Evolutionary conservation across 495 filamentous ascomycete species (phyloP).

Genomic region (Talaromyces nanjingensis): DNA sequence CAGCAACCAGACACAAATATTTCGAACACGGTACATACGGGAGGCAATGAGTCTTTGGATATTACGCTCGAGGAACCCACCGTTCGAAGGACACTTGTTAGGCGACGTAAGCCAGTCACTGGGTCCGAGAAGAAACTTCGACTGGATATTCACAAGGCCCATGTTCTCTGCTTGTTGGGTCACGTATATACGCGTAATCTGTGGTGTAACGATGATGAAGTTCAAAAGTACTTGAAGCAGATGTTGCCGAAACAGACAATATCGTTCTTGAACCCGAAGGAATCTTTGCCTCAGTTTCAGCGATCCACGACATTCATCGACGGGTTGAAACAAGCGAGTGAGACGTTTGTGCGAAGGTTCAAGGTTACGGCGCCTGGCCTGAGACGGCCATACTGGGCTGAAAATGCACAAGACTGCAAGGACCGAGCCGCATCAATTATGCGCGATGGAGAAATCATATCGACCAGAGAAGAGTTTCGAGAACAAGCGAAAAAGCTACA

Average conservation of each 20-base stretch:
- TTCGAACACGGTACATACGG: conserved; percentile 12
- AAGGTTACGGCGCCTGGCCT: conserved; percentile 63
- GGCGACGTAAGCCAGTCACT: conserved; percentile 54
- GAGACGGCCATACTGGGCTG: conserved; percentile 63
- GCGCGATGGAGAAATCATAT: conserved; percentile 30
- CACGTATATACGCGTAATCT: conserved; percentile 69
- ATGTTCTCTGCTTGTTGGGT: conserved; percentile 72
- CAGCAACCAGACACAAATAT: conserved; percentile 22
- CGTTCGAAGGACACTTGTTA: conserved; percentile 23
- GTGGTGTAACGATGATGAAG: conserved; percentile 77
- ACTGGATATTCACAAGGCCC: conserved; percentile 75
- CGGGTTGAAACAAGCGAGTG: conserved; percentile 62
- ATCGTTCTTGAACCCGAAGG: conserved; percentile 56
- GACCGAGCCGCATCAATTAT: conserved; percentile 43
- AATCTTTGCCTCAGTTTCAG: conserved; percentile 59
- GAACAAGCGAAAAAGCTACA: conserved; percentile 54
- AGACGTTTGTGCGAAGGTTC: conserved; percentile 61
- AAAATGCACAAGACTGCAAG: conserved; percentile 51
- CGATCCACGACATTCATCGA: conserved; percentile 67
- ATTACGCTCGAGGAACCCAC: conserved; percentile 51
- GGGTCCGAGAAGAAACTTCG: conserved; percentile 64
- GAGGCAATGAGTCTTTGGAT: conserved; percentile 39
- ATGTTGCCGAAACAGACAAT: conserved; percentile 55
- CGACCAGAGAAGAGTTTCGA: conserved; percentile 64
- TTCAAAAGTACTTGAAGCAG: conserved; percentile 54